Conservation (phyloP, 73 alveolate species). For the Urostyla sp. region DNA sequence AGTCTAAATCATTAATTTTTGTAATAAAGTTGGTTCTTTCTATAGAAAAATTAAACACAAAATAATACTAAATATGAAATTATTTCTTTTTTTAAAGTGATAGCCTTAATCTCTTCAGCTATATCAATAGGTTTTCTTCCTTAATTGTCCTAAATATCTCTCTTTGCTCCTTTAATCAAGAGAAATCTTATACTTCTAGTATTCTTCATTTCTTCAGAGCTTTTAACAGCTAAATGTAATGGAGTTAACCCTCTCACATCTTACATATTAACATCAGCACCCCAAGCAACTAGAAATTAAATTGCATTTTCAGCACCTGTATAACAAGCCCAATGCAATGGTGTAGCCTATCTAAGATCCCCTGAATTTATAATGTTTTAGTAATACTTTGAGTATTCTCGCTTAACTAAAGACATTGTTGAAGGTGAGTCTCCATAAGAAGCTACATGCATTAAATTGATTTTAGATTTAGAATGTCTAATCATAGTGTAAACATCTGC, state of each 20-base stretch:
- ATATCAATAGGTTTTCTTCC: constrained; percentile 59
- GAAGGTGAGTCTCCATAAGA: constrained; percentile 52
- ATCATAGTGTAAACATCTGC: neutral
- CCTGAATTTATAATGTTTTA: neutral
- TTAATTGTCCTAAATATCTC: constrained; percentile 14
- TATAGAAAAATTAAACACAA: neutral
- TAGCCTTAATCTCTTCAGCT: neutral
- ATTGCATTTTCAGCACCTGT: constrained; percentile 36
- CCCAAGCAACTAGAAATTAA: constrained; percentile 41
- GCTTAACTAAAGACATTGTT: constrained; percentile 2
- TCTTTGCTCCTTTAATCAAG: constrained; percentile 54
- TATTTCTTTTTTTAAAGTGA: neutral
- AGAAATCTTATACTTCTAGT: constrained; percentile 18
- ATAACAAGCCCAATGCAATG: constrained; percentile 60
- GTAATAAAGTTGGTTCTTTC: constrained; percentile 34
- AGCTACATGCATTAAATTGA: constrained; percentile 53
- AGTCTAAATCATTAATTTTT: constrained; percentile 40
- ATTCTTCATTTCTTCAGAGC: constrained; percentile 32
- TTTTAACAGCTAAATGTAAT: constrained; percentile 33
- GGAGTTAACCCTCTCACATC: constrained; percentile 49
- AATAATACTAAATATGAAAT: neutral
- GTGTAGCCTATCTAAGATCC: constrained; percentile 22
- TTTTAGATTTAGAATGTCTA: constrained; percentile 6
- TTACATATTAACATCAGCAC: constrained; percentile 6
- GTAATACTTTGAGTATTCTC: neutral